Evolutionary conservation across 202 grass and related monocot genomes (phyloP).

Genomic region (Carex sylvatica): DNA sequence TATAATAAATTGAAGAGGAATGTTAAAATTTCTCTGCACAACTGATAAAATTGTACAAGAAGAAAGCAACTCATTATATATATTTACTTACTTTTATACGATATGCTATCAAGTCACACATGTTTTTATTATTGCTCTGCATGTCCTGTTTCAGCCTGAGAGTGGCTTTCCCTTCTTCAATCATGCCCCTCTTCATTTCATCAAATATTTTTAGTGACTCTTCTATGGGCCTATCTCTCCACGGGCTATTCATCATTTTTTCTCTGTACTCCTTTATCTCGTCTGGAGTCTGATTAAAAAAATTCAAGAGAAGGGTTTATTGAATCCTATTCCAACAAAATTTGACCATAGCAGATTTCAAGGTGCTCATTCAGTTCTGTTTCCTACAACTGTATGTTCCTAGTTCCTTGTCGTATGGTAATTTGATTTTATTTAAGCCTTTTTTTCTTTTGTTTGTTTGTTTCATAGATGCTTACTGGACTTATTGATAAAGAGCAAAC

Average conservation of each 20-base stretch:
- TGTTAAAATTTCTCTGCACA: background rate
- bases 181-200: conserved; percentile 82
- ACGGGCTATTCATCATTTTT: conserved; percentile 85
- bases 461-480: conserved; percentile 12
- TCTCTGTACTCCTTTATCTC: conserved; percentile 91
- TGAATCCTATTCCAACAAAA: background rate
- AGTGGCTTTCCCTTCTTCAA: conserved; percentile 73
- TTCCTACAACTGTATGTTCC: background rate
- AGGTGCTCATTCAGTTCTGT: background rate
- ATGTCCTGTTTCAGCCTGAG: conserved; percentile 93
- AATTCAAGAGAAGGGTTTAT: background rate
- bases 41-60: background rate
- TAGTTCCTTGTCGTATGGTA: background rate
- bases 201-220: conserved; percentile 78
- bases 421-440: background rate
- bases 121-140: conserved; percentile 97
- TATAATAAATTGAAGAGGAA: background rate
- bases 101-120: conserved; percentile 94
- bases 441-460: background rate
- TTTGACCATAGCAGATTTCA: background rate
- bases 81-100: conserved; percentile 73
- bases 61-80: conserved; percentile 18
- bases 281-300: conserved; percentile 47
- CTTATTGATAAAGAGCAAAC: too few species aligned
- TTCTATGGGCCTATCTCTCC: conserved; percentile 82